phyloP scores from a whole-genome alignment of 148 eudicot genomes.

The Persicaria tinctoria region DNA sequence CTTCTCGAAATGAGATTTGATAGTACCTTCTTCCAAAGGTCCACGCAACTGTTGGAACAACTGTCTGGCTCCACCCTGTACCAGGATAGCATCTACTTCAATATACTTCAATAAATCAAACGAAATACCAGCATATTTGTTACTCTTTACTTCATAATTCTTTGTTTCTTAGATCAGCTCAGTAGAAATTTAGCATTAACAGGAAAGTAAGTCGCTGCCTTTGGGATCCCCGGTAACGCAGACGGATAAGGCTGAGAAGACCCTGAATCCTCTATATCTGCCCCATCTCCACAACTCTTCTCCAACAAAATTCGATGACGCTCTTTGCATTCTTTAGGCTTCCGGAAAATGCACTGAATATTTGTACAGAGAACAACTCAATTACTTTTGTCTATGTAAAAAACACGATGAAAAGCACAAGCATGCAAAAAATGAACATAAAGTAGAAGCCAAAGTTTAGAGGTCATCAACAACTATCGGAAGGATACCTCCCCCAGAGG shows the following conservation, averaged over 20 bases:
- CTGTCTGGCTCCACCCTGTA: constrained; percentile 93
- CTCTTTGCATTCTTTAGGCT: constrained; percentile 87
- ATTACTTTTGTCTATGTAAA: not conserved
- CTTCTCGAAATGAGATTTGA: constrained; percentile 82
- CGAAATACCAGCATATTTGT: not conserved
- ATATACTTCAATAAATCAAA: not conserved
- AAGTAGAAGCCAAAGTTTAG: constrained; percentile 2
- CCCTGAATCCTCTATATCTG: constrained; percentile 92
- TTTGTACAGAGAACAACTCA: constrained; percentile 8
- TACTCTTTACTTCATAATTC: not conserved
- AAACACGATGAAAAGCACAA: not conserved
- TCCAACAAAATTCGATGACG: constrained; percentile 71
- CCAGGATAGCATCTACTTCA: not conserved
- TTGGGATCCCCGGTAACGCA: constrained; percentile 93
- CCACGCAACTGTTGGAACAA: constrained; percentile 86
- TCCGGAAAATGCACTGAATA: constrained; percentile 66
- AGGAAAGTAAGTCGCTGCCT: constrained; percentile 36
- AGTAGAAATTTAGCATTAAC: not conserved
- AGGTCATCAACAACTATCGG: not conserved
- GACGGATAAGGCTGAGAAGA: constrained; percentile 87
- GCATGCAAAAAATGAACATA: not conserved
- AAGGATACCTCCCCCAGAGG: not conserved
- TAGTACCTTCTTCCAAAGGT: constrained; percentile 80
- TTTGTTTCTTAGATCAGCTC: not conserved
- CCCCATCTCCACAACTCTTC: constrained; percentile 76